Base-by-base conservation (phyloP, 805 yeast genomes). In the Candida insectalens region DNA sequence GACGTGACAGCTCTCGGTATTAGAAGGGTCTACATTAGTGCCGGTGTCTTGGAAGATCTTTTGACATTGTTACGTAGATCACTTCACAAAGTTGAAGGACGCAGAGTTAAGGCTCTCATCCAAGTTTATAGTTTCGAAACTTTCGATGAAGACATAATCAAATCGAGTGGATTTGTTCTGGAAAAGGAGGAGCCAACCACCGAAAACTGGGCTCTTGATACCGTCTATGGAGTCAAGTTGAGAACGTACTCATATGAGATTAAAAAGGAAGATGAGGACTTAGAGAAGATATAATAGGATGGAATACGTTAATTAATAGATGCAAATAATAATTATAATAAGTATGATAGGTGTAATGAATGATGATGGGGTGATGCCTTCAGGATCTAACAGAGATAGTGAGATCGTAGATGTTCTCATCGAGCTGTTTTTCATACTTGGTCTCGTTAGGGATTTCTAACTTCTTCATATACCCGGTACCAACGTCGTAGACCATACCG, bases 401-500 rank as follows among this genome's bases (percentile, higher is more conserved):
- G 10, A 7, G 23, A 21, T 7, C 10, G 12, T 21, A 21, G 23
- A 12, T 21, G 23, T 7, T 21, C 23, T 21, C 23, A 12, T 21
- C 10, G 23, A 8, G 7, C 23, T 8, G 12, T 12, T 12, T 21
- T 21, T 7, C 23, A 21, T 7, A 21, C 23, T 21, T 21, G 7
- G 23, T 6, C 7, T n/a, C 12, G 15, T 41, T 38, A 6, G 48
- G 45, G 4, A 55, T 38, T 23, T 56, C 59, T 13, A 59, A 35
- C 37, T 58, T 58, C 22, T 44, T 47, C 36, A 85, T 61, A 20
- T 67, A 63, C 17, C 96, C 96, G 12, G 82, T 69, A 23, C 70
- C 76, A 17, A 85, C 94, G 51, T 87, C 85, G 60, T 85, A 88
- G 33, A 88, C 69, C 49, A 87, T 57, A 0, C 95, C 96, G 67